Percentiles rank a stretch among this genome's conserved stretches.
These are phyloP conservation scores for Rusavskia elegans DNA, from an alignment of 495 filamentous ascomycete genomes.

Conservation along the genomic window DNA sequence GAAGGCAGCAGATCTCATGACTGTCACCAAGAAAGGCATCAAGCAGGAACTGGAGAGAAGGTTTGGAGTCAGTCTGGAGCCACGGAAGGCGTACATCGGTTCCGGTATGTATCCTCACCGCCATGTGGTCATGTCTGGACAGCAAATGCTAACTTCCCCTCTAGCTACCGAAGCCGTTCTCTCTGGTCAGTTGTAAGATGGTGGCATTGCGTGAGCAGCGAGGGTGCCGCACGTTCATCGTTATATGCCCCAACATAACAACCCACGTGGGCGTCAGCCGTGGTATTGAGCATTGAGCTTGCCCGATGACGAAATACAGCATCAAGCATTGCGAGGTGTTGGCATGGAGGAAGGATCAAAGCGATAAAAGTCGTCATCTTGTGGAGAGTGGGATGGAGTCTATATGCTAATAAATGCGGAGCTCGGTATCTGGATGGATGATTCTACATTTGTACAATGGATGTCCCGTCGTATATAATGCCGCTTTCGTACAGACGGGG, in stretches of 20 bases:
- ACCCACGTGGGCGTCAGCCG: too few relatives aligned
- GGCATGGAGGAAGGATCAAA: too few relatives aligned
- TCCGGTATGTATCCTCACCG: conserved; percentile 47
- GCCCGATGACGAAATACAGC: neutral
- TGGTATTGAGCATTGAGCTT: neutral
- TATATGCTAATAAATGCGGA: too few relatives aligned
- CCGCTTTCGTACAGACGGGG: too few relatives aligned
- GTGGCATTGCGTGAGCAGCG: too few relatives aligned
- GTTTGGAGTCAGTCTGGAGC: conserved; percentile 68
- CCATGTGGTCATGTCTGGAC: neutral
- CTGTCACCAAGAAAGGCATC: conserved; percentile 94
- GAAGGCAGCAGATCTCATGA: conserved; percentile 86
- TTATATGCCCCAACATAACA: too few relatives aligned
- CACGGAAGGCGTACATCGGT: conserved; percentile 79
- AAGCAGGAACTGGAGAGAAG: conserved; percentile 82
- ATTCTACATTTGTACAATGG: neutral
- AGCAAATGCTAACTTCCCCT: conserved; percentile 20
- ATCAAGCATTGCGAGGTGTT: too few relatives aligned
- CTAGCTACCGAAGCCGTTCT: conserved; percentile 60
- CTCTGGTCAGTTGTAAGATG: conserved; percentile 44
- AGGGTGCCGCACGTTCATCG: too few relatives aligned
- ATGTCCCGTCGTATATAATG: neutral
- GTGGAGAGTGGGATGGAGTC: too few relatives aligned
- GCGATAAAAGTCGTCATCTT: too few relatives aligned
- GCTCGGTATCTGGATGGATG: neutral